Conservation (phyloP, 371 early-diverging fungal species). For the Lichtheimia hyalospora region DNA sequence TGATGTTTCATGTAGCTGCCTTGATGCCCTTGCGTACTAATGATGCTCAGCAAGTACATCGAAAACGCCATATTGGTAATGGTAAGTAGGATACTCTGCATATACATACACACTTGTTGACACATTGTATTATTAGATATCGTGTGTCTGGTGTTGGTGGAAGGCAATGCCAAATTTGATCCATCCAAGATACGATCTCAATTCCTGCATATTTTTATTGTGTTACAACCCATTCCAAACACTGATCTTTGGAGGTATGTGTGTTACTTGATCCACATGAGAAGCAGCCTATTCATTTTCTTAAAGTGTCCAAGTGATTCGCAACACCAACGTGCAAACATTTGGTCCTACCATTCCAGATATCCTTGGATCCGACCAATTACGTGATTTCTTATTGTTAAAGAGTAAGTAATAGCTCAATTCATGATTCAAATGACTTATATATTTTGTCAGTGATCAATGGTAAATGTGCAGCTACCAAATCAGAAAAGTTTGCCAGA, state of each 20-base stretch:
- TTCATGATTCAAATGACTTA: background rate
- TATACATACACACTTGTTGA: background rate
- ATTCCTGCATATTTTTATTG: constrained; percentile 70
- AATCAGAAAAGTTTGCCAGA: constrained; percentile 53
- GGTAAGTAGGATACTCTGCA: constrained; percentile 37
- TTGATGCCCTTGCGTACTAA: constrained; percentile 68
- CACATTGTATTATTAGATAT: constrained; percentile 52
- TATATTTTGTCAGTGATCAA: constrained; percentile 55
- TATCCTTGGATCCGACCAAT: background rate
- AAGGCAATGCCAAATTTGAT: constrained; percentile 51
- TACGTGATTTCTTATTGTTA: constrained; percentile 8
- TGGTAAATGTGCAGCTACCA: constrained; percentile 73
- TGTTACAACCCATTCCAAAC: constrained; percentile 44
- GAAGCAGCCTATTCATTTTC: background rate
- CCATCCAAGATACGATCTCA: constrained; percentile 67
- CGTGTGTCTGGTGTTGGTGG: constrained; percentile 72
- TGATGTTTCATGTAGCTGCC: constrained; percentile 88
- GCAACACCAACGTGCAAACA: background rate
- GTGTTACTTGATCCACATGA: background rate
- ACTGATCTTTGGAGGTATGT: constrained; percentile 30
- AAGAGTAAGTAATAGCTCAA: constrained; percentile 4
- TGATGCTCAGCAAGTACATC: constrained; percentile 79
- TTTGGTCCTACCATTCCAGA: constrained; percentile 6
- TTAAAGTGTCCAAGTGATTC: background rate
- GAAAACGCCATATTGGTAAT: constrained; percentile 87